Conservation (phyloP, 208 protist species). For the Acanthamoeba healyi region DNA sequence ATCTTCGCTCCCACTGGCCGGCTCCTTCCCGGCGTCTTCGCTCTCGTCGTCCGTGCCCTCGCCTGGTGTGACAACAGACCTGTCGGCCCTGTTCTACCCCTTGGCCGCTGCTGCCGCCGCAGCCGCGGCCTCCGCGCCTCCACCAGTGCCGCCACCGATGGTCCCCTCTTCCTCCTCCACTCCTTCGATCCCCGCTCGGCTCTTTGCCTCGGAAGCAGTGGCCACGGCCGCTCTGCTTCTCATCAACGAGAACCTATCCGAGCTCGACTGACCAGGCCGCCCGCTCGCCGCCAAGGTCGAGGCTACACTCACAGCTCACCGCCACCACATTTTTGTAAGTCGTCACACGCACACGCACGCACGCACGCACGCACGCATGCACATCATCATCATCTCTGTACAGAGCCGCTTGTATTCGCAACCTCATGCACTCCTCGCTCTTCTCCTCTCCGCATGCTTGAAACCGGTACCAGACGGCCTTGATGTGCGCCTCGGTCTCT, state of each 20-base stretch:
- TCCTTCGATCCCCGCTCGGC: neutral
- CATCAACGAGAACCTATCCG: constrained; percentile 19
- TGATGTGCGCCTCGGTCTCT: too few relatives aligned
- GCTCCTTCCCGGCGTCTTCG: neutral
- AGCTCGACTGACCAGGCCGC: constrained; percentile 66
- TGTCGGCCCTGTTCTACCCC: neutral
- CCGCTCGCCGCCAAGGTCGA: too few relatives aligned
- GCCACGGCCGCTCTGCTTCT: constrained; percentile 3
- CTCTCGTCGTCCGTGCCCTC: neutral
- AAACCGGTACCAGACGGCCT: too few relatives aligned
- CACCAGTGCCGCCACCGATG: neutral
- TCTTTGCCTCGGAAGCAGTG: constrained; percentile 1
- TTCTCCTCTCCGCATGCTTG: too few relatives aligned
- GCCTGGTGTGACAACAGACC: neutral
- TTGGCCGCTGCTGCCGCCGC: neutral
- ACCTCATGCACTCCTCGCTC: too few relatives aligned
- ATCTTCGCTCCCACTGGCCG: neutral
- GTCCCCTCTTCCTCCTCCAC: neutral
- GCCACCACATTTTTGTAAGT: neutral
- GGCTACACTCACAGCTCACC: too few relatives aligned
- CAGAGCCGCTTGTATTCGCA: too few relatives aligned
- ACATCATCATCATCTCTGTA: too few relatives aligned
- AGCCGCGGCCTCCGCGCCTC: neutral
- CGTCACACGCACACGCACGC: too few relatives aligned
- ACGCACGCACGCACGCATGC: too few relatives aligned